Evolutionary conservation across 257 asterid species (phyloP).

Genomic region (Penstemon eatonii): DNA sequence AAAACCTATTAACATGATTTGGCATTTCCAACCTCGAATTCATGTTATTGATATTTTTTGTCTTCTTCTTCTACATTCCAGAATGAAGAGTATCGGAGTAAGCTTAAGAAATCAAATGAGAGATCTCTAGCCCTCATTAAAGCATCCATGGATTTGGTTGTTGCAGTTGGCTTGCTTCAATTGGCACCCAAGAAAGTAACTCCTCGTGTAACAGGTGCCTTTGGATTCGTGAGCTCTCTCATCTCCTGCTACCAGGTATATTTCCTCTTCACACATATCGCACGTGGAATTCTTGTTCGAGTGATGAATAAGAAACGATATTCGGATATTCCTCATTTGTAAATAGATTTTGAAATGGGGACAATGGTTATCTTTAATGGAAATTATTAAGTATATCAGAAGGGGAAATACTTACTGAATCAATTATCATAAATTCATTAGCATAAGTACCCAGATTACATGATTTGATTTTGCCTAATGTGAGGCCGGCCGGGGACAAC

Average conservation of each 20-base stretch:
- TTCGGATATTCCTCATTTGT: slow-evolving; percentile 5
- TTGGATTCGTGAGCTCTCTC: slow-evolving; percentile 80
- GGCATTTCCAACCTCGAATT: slow-evolving; percentile 10
- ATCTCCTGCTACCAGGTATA: slow-evolving; percentile 95
- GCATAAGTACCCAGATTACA: no score
- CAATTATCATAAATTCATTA: no score
- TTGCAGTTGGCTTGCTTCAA: slow-evolving; percentile 93
- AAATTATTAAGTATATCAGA: no score
- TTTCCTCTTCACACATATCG: background rate
- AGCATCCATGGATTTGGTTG: slow-evolving; percentile 75
- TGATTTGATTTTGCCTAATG: no score
- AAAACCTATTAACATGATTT: slow-evolving; percentile 16
- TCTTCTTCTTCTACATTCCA: slow-evolving; percentile 31
- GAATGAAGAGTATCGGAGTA: slow-evolving; percentile 66
- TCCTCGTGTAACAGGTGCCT: slow-evolving; percentile 94
- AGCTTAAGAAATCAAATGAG: slow-evolving; percentile 68
- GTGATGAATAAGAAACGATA: background rate
- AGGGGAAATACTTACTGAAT: no score
- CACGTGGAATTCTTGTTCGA: background rate
- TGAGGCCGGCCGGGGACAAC: no score
- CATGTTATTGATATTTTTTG: slow-evolving; percentile 20
- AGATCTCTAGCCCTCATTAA: slow-evolving; percentile 79
- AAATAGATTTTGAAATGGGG: background rate
- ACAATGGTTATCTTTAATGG: background rate
- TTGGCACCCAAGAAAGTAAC: slow-evolving; percentile 85